These are phyloP conservation scores for Saccharomyces hybrid DNA, from an alignment of 1,139 yeast genomes.

Conservation along the genomic window DNA sequence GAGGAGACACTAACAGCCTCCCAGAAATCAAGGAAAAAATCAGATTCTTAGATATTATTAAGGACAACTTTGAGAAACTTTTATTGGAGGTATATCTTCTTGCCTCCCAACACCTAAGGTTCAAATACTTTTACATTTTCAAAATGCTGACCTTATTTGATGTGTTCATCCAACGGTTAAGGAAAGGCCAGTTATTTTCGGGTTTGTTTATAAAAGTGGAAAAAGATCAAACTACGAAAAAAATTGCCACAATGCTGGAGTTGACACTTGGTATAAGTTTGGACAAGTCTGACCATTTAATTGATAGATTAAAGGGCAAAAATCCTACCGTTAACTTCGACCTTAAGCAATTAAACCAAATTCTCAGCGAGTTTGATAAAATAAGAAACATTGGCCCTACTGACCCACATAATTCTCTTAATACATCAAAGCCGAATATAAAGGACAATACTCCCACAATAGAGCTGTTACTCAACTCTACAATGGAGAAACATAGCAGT, in stretches of 20 bases:
- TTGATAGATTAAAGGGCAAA: slow-evolving; percentile 5
- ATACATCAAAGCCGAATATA: background rate
- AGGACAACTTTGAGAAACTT: slow-evolving; percentile 16
- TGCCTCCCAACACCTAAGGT: slow-evolving; percentile 23
- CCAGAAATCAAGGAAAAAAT: slow-evolving; percentile 13
- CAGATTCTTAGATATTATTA: slow-evolving; percentile 15
- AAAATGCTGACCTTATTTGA: slow-evolving; percentile 29
- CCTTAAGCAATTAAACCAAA: background rate
- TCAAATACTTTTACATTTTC: slow-evolving; percentile 29
- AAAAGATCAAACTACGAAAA: slow-evolving; percentile 4
- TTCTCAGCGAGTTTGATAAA: background rate
- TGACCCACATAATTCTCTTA: background rate
- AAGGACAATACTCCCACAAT: background rate
- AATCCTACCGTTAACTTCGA: background rate
- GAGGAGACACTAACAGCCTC: slow-evolving; percentile 3
- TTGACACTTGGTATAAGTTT: slow-evolving; percentile 11
- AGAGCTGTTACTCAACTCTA: background rate
- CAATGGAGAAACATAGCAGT: background rate
- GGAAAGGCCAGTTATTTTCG: slow-evolving; percentile 19
- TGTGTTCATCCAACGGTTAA: slow-evolving; percentile 21
- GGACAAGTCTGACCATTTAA: slow-evolving; percentile 6
- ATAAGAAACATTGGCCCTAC: background rate
- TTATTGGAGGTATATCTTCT: slow-evolving; percentile 19
- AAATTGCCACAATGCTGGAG: slow-evolving; percentile 7
- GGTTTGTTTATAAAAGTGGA: slow-evolving; percentile 8